Percentiles rank a stretch among this genome's conserved stretches.
Evolutionary conservation across 129 eudicot genomes (phyloP).

Genomic region (Lactuca sativa): DNA sequence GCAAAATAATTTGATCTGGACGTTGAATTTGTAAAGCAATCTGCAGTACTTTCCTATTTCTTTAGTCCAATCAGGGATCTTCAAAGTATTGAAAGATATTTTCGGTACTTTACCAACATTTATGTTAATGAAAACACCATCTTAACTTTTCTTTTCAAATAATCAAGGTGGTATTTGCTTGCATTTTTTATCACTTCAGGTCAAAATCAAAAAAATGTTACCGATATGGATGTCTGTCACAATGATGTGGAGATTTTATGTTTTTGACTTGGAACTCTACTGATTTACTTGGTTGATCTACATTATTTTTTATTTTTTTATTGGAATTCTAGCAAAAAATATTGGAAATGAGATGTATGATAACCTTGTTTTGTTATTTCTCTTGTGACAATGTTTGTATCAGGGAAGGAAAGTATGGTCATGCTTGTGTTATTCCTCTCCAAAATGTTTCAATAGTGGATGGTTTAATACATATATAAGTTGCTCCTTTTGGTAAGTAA

Average conservation of each 20-base stretch:
- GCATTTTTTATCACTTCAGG: slow-evolving; percentile 48
- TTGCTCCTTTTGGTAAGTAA: too few species aligned
- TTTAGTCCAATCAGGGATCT: too few species aligned
- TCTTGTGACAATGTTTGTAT: not conserved
- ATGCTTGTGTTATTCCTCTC: slow-evolving; percentile 87
- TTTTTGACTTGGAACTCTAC: slow-evolving; percentile 66
- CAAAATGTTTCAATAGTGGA: slow-evolving; percentile 58
- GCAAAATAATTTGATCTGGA: too few species aligned
- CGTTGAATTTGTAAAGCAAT: too few species aligned
- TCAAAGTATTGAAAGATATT: too few species aligned
- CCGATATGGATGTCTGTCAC: slow-evolving; percentile 77
- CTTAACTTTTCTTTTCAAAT: too few species aligned
- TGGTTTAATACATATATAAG: slow-evolving; percentile 64
- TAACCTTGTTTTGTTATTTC: slow-evolving; percentile 18
- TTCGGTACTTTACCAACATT: too few species aligned
- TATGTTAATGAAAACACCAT: too few species aligned
- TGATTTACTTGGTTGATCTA: slow-evolving; percentile 79
- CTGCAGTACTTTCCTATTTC: too few species aligned
- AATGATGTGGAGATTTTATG: slow-evolving; percentile 58
- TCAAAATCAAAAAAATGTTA: slow-evolving; percentile 68
- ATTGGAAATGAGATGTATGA: not conserved
- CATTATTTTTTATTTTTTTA: slow-evolving; percentile 44
- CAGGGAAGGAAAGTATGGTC: slow-evolving; percentile 95
- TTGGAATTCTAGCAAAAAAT: not conserved
- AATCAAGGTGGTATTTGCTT: too few species aligned